Evolutionary conservation across 108 stramenopile genomes (phyloP).

Genomic region (Conticribra weissflogii): DNA sequence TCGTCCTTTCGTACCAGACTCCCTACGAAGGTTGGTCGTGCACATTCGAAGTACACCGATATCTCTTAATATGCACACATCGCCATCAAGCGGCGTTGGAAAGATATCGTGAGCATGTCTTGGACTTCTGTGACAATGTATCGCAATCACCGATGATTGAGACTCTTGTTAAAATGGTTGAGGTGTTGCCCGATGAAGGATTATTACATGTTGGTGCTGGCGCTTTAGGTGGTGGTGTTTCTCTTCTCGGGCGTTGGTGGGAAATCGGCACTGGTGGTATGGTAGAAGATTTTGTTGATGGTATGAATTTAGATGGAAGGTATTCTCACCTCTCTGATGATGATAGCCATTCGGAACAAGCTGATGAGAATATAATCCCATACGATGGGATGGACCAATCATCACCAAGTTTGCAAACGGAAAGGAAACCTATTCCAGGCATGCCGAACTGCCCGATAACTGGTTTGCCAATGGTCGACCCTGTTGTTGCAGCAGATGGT

Average conservation of each 20-base stretch:
- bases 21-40: constrained; percentile 72
- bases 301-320: constrained; percentile 82
- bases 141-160: constrained; percentile 69
- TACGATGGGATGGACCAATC: neutral
- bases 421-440: constrained; percentile 59
- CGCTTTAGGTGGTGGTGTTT: constrained; percentile 46
- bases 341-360: constrained; percentile 20
- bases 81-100: constrained; percentile 67
- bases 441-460: constrained; percentile 95
- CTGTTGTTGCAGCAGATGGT: constrained; percentile 91
- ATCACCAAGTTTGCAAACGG: constrained; percentile 11
- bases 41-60: constrained; percentile 69
- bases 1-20: constrained; percentile 64
- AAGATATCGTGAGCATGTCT: constrained; percentile 60
- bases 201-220: constrained; percentile 61
- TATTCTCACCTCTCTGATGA: constrained; percentile 49
- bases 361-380: neutral
- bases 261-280: constrained; percentile 65
- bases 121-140: constrained; percentile 64
- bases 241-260: constrained; percentile 71
- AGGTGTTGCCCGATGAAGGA: constrained; percentile 70
- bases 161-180: constrained; percentile 53
- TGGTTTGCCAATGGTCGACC: constrained; percentile 87
- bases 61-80: constrained; percentile 68
- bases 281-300: constrained; percentile 68